These are phyloP conservation scores for Peronospora destructor DNA, from an alignment of 352 stramenopile genomes.

Conservation along the genomic window DNA sequence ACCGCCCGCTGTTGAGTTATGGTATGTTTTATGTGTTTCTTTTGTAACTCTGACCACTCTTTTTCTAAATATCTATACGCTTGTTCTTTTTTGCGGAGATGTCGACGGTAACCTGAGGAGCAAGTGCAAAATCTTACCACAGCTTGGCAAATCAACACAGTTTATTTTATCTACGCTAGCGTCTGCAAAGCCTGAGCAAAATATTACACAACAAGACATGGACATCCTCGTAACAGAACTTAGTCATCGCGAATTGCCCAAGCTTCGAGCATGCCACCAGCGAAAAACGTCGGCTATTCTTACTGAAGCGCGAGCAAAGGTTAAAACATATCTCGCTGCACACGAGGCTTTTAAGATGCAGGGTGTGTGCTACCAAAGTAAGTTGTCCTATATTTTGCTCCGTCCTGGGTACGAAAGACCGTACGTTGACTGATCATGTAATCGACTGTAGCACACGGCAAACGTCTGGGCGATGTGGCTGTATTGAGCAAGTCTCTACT, in stretches of 20 bases:
- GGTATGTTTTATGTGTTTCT: slow-evolving; percentile 20
- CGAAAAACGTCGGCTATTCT: slow-evolving; percentile 47
- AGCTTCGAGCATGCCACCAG: slow-evolving; percentile 42
- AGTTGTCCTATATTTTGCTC: not conserved
- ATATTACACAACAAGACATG: slow-evolving; percentile 38
- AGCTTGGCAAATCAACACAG: slow-evolving; percentile 39
- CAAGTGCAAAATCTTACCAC: slow-evolving; percentile 40
- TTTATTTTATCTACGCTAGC: slow-evolving; percentile 23
- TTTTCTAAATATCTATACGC: slow-evolving; percentile 6
- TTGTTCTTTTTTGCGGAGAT: slow-evolving; percentile 31
- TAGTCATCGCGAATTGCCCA: slow-evolving; percentile 38
- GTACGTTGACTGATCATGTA: not conserved
- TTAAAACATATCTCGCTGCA: slow-evolving; percentile 23
- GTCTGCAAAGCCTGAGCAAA: slow-evolving; percentile 5
- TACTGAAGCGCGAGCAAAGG: slow-evolving; percentile 32
- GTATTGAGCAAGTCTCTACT: slow-evolving; percentile 32
- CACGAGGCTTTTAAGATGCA: slow-evolving; percentile 12
- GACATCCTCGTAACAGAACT: slow-evolving; percentile 36
- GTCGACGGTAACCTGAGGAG: slow-evolving; percentile 30
- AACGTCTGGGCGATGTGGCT: slow-evolving; percentile 17
- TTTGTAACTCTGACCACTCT: not conserved
- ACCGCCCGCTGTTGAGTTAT: slow-evolving; percentile 34
- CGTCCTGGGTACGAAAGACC: not conserved
- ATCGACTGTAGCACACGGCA: slow-evolving; percentile 11
- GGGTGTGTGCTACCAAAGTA: slow-evolving; percentile 5